Evolutionary conservation across 2,329 filamentous ascomycete genomes (phyloP).

Genomic region (Hirsutella rhossiliensis): DNA sequence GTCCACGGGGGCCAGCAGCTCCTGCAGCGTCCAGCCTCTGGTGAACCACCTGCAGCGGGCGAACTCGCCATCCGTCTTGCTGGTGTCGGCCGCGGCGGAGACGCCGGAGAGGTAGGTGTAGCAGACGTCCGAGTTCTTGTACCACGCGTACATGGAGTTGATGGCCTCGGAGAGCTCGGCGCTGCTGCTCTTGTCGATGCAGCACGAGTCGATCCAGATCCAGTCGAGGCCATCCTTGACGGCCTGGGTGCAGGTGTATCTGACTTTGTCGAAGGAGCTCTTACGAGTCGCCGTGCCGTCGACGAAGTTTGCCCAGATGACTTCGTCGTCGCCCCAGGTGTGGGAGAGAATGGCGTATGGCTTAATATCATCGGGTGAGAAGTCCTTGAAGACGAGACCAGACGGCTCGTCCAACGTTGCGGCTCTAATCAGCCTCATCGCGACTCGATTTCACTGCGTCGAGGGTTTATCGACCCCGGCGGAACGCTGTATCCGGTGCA

Average conservation of each 20-base stretch:
- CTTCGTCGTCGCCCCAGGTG: conserved; percentile 16
- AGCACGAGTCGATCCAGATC: conserved; percentile 18
- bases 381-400: too few relatives aligned
- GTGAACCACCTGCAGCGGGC: conserved; percentile 14
- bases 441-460: too few relatives aligned
- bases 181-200: conserved; percentile 13
- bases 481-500: too few relatives aligned
- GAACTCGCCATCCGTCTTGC: too few relatives aligned
- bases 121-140: conserved; percentile 10
- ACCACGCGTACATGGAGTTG: conserved; percentile 15
- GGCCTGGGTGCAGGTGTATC: conserved; percentile 8
- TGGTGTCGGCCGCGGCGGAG: too few relatives aligned
- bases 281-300: not conserved
- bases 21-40: conserved; percentile 14
- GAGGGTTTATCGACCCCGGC: too few relatives aligned
- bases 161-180: conserved; percentile 17
- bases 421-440: not conserved
- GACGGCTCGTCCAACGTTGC: too few relatives aligned
- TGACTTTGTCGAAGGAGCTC: conserved; percentile 11
- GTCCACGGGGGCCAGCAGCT: conserved; percentile 14
- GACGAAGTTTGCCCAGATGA: conserved; percentile 8
- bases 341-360: too few relatives aligned
- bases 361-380: too few relatives aligned
- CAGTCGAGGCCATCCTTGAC: conserved; percentile 6
- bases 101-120: conserved; percentile 15